phyloP scores from a whole-genome alignment of 306 rosid species.

The Calophaca sinica region DNA sequence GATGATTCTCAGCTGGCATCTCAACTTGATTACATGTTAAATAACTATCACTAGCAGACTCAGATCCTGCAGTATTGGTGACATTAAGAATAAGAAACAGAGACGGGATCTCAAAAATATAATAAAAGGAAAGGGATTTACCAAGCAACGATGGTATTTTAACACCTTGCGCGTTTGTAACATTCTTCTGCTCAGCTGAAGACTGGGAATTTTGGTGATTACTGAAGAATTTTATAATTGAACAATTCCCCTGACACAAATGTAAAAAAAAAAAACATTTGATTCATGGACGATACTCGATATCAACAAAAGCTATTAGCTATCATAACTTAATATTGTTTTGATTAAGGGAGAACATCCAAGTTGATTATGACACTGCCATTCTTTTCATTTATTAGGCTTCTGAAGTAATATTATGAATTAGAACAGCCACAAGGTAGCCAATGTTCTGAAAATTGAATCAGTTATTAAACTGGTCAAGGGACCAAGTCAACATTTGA shows the following conservation, averaged over 20 bases:
- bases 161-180: conserved; percentile 50
- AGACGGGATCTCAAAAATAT: neutral
- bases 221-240: conserved; percentile 73
- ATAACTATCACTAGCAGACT: conserved; percentile 31
- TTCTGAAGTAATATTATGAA: conserved; percentile 23
- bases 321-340: conserved; percentile 16
- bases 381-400: conserved; percentile 16
- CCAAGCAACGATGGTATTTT: conserved; percentile 49
- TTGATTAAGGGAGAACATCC: conserved; percentile 22
- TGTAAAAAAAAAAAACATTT: neutral
- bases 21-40: conserved; percentile 45
- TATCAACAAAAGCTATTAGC: conserved; percentile 17
- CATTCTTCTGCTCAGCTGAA: conserved; percentile 58
- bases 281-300: conserved; percentile 17
- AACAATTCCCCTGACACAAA: conserved; percentile 63
- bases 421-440: neutral
- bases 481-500: conserved; percentile 7
- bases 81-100: conserved; percentile 14
- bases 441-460: conserved; percentile 14
- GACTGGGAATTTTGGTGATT: conserved; percentile 52
- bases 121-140: conserved; percentile 44
- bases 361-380: neutral
- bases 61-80: conserved; percentile 46
- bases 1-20: conserved; percentile 35
- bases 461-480: conserved; percentile 2